Percentiles rank a stretch among this genome's conserved stretches.
These are phyloP conservation scores for Fusarium papillatum DNA, from an alignment of 2,329 filamentous ascomycete species.

Conservation along the genomic window DNA sequence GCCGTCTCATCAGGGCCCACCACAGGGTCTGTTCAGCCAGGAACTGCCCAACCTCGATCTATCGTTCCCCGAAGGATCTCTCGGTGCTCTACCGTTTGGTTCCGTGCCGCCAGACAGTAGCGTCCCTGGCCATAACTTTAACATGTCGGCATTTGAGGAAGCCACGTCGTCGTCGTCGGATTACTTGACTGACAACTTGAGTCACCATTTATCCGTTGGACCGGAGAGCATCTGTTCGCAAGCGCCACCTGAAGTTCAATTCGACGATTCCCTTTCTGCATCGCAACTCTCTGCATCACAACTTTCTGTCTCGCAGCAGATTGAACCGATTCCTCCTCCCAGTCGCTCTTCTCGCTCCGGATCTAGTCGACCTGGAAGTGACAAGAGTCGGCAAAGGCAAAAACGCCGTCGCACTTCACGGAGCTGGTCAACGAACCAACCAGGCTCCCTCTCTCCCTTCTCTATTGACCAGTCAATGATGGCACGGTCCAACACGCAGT, in stretches of 20 bases:
- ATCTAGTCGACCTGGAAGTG: conserved; percentile 1
- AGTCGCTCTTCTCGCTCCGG: not conserved
- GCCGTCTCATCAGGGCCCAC: not conserved
- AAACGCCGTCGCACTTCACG: conserved; percentile 35
- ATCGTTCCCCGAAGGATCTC: not conserved
- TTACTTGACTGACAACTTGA: not conserved
- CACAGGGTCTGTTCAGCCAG: not conserved
- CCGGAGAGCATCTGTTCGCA: conserved; percentile 13
- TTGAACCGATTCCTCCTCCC: not conserved
- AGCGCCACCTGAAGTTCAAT: conserved; percentile 5
- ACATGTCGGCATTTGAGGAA: conserved; percentile 8
- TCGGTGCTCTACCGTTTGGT: not conserved
- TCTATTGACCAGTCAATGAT: conserved; percentile 42
- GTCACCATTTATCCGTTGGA: not conserved
- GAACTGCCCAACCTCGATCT: not conserved
- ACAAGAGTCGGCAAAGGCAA: conserved; percentile 1
- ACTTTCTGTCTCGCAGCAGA: not conserved
- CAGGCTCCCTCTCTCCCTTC: conserved; percentile 34
- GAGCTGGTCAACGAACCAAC: conserved; percentile 19
- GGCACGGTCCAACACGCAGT: conserved; percentile 39
- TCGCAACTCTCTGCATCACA: too few relatives aligned
- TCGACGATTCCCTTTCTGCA: conserved; percentile 9
- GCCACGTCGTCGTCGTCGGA: not conserved
- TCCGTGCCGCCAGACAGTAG: not conserved
- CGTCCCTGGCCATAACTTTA: not conserved